Conservation (phyloP, 2,329 filamentous ascomycete species). For the Dendryphion nanum region DNA sequence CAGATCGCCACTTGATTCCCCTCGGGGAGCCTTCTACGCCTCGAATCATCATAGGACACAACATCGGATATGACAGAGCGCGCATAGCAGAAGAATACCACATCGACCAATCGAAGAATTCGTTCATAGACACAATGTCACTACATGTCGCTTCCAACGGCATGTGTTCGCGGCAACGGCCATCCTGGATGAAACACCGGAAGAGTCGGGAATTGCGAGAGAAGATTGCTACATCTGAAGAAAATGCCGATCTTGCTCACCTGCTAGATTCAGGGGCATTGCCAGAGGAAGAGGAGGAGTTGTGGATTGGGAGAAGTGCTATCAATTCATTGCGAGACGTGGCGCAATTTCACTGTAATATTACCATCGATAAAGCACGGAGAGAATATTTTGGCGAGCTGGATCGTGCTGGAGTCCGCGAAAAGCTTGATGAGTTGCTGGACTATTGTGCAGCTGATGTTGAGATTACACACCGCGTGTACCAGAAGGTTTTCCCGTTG, state of each 20-base stretch:
- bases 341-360: constrained; percentile 90
- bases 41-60: constrained; percentile 87
- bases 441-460: constrained; percentile 97
- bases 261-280: constrained; percentile 67
- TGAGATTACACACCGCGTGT: constrained; percentile 88
- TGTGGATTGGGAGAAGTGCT: constrained; percentile 94
- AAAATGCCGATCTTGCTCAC: constrained; percentile 67
- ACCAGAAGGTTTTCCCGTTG: constrained; percentile 85
- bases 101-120: constrained; percentile 76
- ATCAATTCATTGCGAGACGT: constrained; percentile 94
- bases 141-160: constrained; percentile 96
- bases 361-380: constrained; percentile 85
- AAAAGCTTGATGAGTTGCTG: constrained; percentile 75
- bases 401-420: constrained; percentile 67
- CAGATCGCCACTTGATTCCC: constrained; percentile 78
- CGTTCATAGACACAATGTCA: constrained; percentile 96
- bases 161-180: constrained; percentile 95
- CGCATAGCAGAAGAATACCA: constrained; percentile 87
- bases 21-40: constrained; percentile 72
- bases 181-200: constrained; percentile 95
- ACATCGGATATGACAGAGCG: constrained; percentile 91
- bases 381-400: constrained; percentile 85
- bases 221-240: constrained; percentile 69
- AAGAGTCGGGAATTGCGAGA: constrained; percentile 85
- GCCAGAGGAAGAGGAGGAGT: constrained; percentile 82